Base-by-base conservation (phyloP, 2,329 filamentous ascomycete genomes). In the Phoma sp. region DNA sequence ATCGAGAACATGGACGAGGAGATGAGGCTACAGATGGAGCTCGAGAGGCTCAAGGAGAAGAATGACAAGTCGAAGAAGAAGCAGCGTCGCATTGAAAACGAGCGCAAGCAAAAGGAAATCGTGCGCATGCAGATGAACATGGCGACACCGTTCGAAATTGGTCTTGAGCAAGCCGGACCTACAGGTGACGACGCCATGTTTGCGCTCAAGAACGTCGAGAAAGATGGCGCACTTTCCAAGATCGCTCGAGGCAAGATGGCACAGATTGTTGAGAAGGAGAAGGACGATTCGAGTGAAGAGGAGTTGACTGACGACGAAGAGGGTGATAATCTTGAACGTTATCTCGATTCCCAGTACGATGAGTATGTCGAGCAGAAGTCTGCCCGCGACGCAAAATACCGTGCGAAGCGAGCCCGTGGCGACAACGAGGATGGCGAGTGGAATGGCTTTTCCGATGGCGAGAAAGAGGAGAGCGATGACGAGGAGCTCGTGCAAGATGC, bases 51-150 rank as follows among this genome's bases (percentile, higher is more conserved):
- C 68, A 90, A 89, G 62, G 92, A 98, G 24, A 89, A 87, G 67
- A 90, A 95, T 60, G 85, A 78, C 38, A 75, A 88, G 22, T 87
- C 87, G 65, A 93, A 87, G 75, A 96, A 92, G 78, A 89, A 91
- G 65, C 90, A 96, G 67, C 86, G 89, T 63, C 84, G 93, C 61
- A 90, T 84, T 66, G 92, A 96, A 56, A 99, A 99, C 62, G 95
- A 99, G 75, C 87, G 87, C 74, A 98, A 96, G 76, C 90, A 95
- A 65, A 95, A 90, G 65, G 95, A 98, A 61, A 91, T 98, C 56
- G 83, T 96, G n/a, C 87, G 95, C 30, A 89, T 99, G 89, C 95
- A 99, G 75, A 86, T 99, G 80, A 89, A 97, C 78, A 99, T 99
- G 95, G 89, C 88, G 2, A 90, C 92, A 0, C 95, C 95, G 7